These are phyloP conservation scores for Candida sp. DNA, from an alignment of 1,139 yeast genomes.

Conservation along the genomic window DNA sequence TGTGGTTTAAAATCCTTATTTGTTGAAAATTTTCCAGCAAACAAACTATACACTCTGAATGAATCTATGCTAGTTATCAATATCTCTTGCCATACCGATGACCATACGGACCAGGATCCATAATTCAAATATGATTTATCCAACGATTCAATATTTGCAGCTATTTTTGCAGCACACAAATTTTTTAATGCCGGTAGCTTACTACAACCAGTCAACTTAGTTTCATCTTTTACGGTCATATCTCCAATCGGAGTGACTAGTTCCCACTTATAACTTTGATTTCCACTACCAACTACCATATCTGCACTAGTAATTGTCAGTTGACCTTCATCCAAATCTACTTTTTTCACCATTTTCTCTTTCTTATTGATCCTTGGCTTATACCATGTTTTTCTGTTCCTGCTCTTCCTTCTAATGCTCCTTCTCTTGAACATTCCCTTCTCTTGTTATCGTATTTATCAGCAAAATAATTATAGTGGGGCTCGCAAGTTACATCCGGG, in stretches of 20 bases:
- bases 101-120: slow-evolving; percentile 29
- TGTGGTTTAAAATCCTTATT: slow-evolving; percentile 24
- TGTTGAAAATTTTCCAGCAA: slow-evolving; percentile 20
- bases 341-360: background rate
- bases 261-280: background rate
- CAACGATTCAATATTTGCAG: slow-evolving; percentile 21
- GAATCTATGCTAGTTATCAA: slow-evolving; percentile 27
- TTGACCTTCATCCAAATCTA: background rate
- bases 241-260: background rate
- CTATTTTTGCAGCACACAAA: slow-evolving; percentile 27
- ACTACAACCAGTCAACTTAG: background rate
- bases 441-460: background rate
- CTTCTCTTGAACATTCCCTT: background rate
- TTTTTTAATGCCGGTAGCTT: slow-evolving; percentile 14
- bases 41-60: slow-evolving; percentile 23
- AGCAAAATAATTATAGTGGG: background rate
- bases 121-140: slow-evolving; percentile 17
- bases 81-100: slow-evolving; percentile 29
- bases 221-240: background rate
- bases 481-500: background rate
- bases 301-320: background rate
- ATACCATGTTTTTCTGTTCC: background rate
- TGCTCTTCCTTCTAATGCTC: background rate
- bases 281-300: background rate
- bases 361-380: background rate